These are phyloP conservation scores for Ogataea neopini DNA, from an alignment of 805 yeast genomes.

Conservation along the genomic window DNA sequence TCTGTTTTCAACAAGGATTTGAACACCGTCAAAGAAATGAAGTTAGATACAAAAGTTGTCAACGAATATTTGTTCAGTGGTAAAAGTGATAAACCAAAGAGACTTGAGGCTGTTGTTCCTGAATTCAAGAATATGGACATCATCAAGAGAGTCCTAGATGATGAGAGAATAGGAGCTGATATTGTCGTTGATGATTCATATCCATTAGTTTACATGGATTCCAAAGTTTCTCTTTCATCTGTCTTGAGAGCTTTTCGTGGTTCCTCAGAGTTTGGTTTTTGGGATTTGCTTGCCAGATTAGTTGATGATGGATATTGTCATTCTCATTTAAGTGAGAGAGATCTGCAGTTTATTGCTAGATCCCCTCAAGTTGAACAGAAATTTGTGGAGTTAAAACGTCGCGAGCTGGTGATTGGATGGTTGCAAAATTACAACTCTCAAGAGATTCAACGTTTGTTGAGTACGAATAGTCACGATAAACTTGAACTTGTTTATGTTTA, in stretches of 20 bases:
- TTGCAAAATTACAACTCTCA: slow-evolving; percentile 45
- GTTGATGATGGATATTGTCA: slow-evolving; percentile 46
- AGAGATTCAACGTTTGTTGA: slow-evolving; percentile 36
- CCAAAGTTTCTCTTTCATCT: slow-evolving; percentile 34
- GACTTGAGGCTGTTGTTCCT: slow-evolving; percentile 7
- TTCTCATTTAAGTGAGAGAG: slow-evolving; percentile 16
- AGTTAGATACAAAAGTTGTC: slow-evolving; percentile 22
- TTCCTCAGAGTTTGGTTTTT: slow-evolving; percentile 33
- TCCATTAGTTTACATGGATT: slow-evolving; percentile 39
- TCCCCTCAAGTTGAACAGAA: slow-evolving; percentile 11
- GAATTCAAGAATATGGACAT: slow-evolving; percentile 11
- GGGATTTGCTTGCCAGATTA: slow-evolving; percentile 63
- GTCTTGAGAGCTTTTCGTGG: slow-evolving; percentile 21
- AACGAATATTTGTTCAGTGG: slow-evolving; percentile 24
- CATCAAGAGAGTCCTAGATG: slow-evolving; percentile 12
- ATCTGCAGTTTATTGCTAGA: slow-evolving; percentile 6
- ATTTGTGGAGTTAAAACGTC: slow-evolving; percentile 37
- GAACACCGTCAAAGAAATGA: slow-evolving; percentile 13
- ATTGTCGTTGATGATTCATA: slow-evolving; percentile 28
- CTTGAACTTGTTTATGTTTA: slow-evolving; percentile 53
- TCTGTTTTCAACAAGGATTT: slow-evolving; percentile 39
- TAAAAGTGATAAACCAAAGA: slow-evolving; percentile 14
- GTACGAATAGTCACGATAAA: slow-evolving; percentile 34
- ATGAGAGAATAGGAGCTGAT: slow-evolving; percentile 15
- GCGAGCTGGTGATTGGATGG: slow-evolving; percentile 57